These are phyloP conservation scores for Gnomoniopsis sp. DNA, from an alignment of 2,329 filamentous ascomycete genomes.

Conservation along the genomic window DNA sequence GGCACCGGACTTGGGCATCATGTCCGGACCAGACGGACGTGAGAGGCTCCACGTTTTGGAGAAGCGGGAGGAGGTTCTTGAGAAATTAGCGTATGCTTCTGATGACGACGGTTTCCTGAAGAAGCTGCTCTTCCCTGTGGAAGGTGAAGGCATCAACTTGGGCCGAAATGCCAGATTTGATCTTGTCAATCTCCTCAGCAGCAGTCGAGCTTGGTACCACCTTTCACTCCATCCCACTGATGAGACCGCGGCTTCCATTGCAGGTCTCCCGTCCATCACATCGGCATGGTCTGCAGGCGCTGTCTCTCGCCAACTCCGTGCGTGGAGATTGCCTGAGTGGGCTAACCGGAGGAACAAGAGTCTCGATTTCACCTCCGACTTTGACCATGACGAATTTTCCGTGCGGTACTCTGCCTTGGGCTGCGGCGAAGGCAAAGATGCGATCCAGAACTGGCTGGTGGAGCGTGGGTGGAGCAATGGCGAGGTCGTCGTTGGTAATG, in stretches of 20 bases:
- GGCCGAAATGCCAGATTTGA: conserved; percentile 78
- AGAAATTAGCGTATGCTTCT: conserved; percentile 79
- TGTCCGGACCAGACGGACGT: conserved; percentile 60
- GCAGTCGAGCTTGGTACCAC: conserved; percentile 94
- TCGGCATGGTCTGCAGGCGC: conserved; percentile 90
- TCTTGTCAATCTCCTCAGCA: conserved; percentile 68
- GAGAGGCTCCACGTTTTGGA: conserved; percentile 78
- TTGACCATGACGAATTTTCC: conserved; percentile 88
- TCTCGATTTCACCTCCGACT: conserved; percentile 94
- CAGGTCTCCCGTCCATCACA: conserved; percentile 67
- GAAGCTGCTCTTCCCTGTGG: conserved; percentile 74
- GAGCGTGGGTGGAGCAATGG: conserved; percentile 98
- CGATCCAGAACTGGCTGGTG: conserved; percentile 89
- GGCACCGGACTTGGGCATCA: conserved; percentile 75
- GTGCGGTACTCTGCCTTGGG: conserved; percentile 79
- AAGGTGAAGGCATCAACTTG: conserved; percentile 74
- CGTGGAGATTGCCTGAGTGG: conserved; percentile 95
- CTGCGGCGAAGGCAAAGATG: conserved; percentile 85
- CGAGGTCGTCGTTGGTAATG: conserved; percentile 84
- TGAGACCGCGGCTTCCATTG: conserved; percentile 71
- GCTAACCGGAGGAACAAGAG: conserved; percentile 87
- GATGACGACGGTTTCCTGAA: conserved; percentile 81
- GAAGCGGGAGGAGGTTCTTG: conserved; percentile 75
- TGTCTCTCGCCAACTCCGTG: conserved; percentile 86
- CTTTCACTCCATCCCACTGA: conserved; percentile 89